A percentile compares a stretch with the other conserved stretches of the same genome.
Conservation (phyloP, 1,139 yeast genomes). For the Pichia sp. region DNA sequence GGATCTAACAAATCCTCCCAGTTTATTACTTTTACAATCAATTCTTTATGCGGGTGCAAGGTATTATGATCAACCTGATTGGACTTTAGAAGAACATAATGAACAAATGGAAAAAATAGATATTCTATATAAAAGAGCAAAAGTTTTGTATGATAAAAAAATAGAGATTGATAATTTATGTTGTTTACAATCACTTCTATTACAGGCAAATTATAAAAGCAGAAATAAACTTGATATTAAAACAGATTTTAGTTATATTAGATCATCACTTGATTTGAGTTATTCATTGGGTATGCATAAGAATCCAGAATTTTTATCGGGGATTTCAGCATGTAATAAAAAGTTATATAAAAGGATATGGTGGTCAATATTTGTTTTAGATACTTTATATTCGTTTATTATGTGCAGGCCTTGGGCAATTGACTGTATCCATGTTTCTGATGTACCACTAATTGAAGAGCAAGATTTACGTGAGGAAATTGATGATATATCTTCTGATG, state of each 20-base stretch:
- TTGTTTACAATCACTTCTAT: slow-evolving; percentile 54
- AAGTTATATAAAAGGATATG: slow-evolving; percentile 63
- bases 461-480: slow-evolving; percentile 64
- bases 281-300: slow-evolving; percentile 76
- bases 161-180: slow-evolving; percentile 62
- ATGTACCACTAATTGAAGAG: slow-evolving; percentile 63
- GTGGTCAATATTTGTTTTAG: slow-evolving; percentile 45
- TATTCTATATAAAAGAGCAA: slow-evolving; percentile 69
- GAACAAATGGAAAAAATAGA: slow-evolving; percentile 26
- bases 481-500: slow-evolving; percentile 30
- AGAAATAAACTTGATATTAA: slow-evolving; percentile 15
- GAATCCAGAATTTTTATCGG: slow-evolving; percentile 24
- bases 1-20: slow-evolving; percentile 60
- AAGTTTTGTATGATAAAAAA: slow-evolving; percentile 67
- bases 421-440: slow-evolving; percentile 39
- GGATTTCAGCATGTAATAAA: slow-evolving; percentile 40
- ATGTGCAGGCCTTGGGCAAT: slow-evolving; percentile 71
- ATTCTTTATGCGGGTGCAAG: slow-evolving; percentile 64
- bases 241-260: slow-evolving; percentile 17
- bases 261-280: slow-evolving; percentile 34
- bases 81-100: slow-evolving; percentile 17
- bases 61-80: slow-evolving; percentile 15
- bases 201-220: slow-evolving; percentile 24
- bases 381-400: slow-evolving; percentile 29
- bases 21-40: slow-evolving; percentile 63